Base-by-base conservation (phyloP, 352 stramenopile species). In the Pythium aristosporum region DNA sequence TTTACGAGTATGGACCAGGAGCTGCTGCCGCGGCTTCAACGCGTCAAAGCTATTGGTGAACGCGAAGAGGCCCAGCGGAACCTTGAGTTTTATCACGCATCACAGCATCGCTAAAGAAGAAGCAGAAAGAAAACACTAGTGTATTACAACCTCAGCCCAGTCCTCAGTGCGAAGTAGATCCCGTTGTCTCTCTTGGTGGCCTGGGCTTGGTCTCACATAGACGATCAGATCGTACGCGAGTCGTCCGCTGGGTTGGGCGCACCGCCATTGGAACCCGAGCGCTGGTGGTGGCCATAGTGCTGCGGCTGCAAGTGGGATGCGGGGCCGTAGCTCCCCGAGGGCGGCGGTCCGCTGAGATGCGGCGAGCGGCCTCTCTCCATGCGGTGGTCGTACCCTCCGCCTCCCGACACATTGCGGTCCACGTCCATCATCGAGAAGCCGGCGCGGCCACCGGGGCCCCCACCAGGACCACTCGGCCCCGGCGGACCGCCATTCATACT, bases 21-120 rank as follows among this genome's bases (percentile, higher is more conserved):
- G 42, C 67, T 89, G 2, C 32, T 79, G 20, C 30, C 13, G 44
- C 60, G 55, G 21, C 67, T 89, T 4, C 44, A 68, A 2, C 18
- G 25, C 0, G 60, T 69, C 12, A 76, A 74, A 52, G 21, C 55
- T 0, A 30, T 69, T 11, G 81, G 65, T 0, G 68, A 74, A 13
- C 30, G 67, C 21, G 82, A 91, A 54, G 82, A 91, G 49, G 73
- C 78, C 44, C 74, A 82, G 25, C 69, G 80, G 18, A 91, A 89
- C 60, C 77, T 91, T 48, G 82, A 91, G 64, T 88, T 91, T 66
- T 85, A 73, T 65, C 80, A 91, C 63, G 70, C 69, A 85, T 2
- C 73, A 53, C 49, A 56, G n/a, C 20, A 50, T n/a, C 18, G n/a
- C 34, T 39, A 13, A 7, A 41, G 34, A 37, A 37, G 37, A 20